phyloP scores from a whole-genome alignment of 2,329 filamentous ascomycete species.

The Aspergillus viridinutans region DNA sequence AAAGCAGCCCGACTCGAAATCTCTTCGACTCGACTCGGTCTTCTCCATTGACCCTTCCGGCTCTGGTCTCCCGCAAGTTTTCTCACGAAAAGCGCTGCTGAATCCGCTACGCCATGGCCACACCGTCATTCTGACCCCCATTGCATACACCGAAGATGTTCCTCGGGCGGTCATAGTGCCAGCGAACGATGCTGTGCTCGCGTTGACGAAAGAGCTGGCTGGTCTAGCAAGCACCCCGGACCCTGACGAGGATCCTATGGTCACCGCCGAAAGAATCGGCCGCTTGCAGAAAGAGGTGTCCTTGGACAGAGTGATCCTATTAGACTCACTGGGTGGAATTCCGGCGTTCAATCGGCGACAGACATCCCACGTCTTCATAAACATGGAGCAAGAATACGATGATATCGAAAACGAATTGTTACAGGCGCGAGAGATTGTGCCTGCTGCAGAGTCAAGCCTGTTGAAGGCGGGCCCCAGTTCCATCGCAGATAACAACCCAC shows the following conservation, averaged over 20 bases:
- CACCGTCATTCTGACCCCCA: slow-evolving; percentile 65
- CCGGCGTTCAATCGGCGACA: slow-evolving; percentile 61
- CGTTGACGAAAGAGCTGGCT: slow-evolving; percentile 71
- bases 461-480: slow-evolving; percentile 13
- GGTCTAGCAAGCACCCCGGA: slow-evolving; percentile 54
- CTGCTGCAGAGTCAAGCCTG: slow-evolving; percentile 10
- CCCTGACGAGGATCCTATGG: slow-evolving; percentile 42
- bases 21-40: slow-evolving; percentile 62
- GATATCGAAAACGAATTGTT: slow-evolving; percentile 61
- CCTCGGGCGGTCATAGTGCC: slow-evolving; percentile 47
- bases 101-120: slow-evolving; percentile 63
- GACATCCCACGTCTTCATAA: slow-evolving; percentile 77
- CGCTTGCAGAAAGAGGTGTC: slow-evolving; percentile 52
- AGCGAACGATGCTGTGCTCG: slow-evolving; percentile 65
- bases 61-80: slow-evolving; percentile 32
- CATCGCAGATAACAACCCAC: slow-evolving; percentile 37
- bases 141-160: slow-evolving; percentile 55
- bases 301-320: slow-evolving; percentile 80
- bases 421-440: slow-evolving; percentile 20
- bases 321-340: slow-evolving; percentile 83
- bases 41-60: slow-evolving; percentile 37
- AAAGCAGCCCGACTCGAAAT: slow-evolving; percentile 61
- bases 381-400: slow-evolving; percentile 84
- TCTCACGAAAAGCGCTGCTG: slow-evolving; percentile 54
- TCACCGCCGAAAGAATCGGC: slow-evolving; percentile 36